Base-by-base conservation (phyloP, 805 yeast species). In the Groenewaldozyma salmanticensis region DNA sequence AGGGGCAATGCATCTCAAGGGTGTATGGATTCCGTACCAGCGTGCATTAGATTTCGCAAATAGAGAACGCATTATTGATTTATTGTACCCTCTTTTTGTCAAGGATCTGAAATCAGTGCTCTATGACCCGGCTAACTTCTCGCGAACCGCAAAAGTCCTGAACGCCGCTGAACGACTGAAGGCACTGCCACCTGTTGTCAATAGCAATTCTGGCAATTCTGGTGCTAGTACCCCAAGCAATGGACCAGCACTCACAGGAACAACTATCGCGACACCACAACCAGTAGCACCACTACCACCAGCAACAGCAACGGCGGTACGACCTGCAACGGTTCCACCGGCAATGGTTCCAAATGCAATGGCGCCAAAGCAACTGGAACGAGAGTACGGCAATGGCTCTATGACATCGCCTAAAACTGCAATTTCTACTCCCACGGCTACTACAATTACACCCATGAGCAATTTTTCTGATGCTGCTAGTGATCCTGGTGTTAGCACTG, bases 1-100 rank as follows among this genome's bases (percentile, higher is more conserved):
- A 45, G 94, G 94, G 3, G 78, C 87, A n/a, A 82, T 83, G 88
- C 87, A 83, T 59, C 66, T 82, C 52, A 83, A 83, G 64, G 94
- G 94, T 31, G 92, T 82, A 37, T 82, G 94, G 94, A 81, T 82
- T 46, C 92, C 92, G 2, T 81, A 82, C 55, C 88, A 81, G 50
- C 67, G 92, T 36, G 94, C 92, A 2, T 66, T 77, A 32, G 81
- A 83, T 27, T 79, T 82, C 74, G 94, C 94, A 19, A 82, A 81
- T 60, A 67, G 80, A 47, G 92, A 83, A 59, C 81, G 84, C 38
- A 81, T 80, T 46, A 76, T 73, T 20, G 85, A 79, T 51, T 55
- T 73, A 36, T 65, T 79, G 48, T 78, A 76, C 52, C 85, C 86
- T 2, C 63, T 80, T 37, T 78, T 80, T 59, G 90, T 82, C 35